Evolutionary conservation across 2,329 filamentous ascomycete species (phyloP), one percentile per base, ranked within the genome.

Genomic region (Exophiala calicioides): DNA sequence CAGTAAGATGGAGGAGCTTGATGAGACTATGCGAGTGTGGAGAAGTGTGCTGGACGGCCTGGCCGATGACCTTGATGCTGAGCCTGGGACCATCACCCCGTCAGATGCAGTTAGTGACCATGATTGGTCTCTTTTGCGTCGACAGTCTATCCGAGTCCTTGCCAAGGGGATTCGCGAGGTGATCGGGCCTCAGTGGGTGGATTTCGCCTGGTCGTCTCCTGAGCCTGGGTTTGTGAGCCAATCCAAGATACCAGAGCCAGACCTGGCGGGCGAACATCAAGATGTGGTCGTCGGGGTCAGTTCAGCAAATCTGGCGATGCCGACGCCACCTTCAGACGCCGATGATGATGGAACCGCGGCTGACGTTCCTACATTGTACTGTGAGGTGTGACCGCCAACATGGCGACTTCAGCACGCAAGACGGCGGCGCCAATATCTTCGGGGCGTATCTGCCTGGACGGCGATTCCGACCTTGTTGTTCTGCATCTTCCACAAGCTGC

Each of bases 1-100:
- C 20, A 82, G 79, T 57, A 78, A 74, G 35, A 60, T 76, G 3
- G 68, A 69, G 6, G 81, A 85, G 62, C 62, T 85, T 36, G 74
- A 82, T 50, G 81, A 84, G 67, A 82, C 79, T 1, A 73, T 84
- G 66, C 70, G 79, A 33, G 79, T 79, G 29, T 79, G 76, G 72
- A 65, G 65, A 40, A 72, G 68, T 59, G 70, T 77, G 20, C 54
- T 79, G 8, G 72, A 77, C 30, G 73, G 73, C 1, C 53, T 77
- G 8, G 68, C 72, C 48, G 66, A 70, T 24, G 62, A 63, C 42
- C 56, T 63, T 29, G 62, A 67, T 8, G 60, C 63, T n/a, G 55
- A 51, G 12, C 53, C 55, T 1, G 57, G 47, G 8, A 62, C 65
- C 12, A 59, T 66, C 5, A 69, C 67, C 2, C 68, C 67, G 1